A percentile compares a stretch with the other conserved stretches of the same genome.
phyloP scores from a whole-genome alignment of 441 rosid species.

The Daphne laureola region DNA sequence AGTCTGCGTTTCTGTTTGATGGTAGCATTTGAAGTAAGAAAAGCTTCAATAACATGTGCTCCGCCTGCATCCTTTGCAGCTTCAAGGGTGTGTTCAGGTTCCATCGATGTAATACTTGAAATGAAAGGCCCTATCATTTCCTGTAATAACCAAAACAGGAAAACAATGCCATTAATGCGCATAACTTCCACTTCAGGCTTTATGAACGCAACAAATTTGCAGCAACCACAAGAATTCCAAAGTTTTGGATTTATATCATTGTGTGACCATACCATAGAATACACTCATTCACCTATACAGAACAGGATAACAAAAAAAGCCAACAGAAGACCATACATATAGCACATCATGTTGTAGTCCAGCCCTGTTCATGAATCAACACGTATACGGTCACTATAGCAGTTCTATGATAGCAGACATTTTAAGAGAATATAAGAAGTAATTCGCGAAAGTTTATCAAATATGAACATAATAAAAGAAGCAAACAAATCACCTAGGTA shows the following conservation, averaged over 20 bases:
- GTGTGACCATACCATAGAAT: too few species aligned
- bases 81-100: slow-evolving; percentile 54
- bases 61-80: slow-evolving; percentile 73
- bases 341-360: too few species aligned
- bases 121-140: slow-evolving; percentile 63
- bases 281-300: too few species aligned
- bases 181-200: slow-evolving; percentile 2
- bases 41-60: slow-evolving; percentile 78
- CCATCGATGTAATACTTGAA: slow-evolving; percentile 63
- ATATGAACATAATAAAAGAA: too few species aligned
- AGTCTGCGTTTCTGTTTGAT: slow-evolving; percentile 66
- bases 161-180: slow-evolving; percentile 3
- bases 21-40: slow-evolving; percentile 65
- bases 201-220: neutral
- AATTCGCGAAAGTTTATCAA: too few species aligned
- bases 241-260: too few species aligned
- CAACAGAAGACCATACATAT: too few species aligned
- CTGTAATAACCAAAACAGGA: slow-evolving; percentile 31
- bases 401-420: too few species aligned
- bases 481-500: neutral
- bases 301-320: too few species aligned
- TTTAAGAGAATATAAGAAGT: too few species aligned
- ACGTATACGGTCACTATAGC: too few species aligned
- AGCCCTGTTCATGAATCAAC: too few species aligned
- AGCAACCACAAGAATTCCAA: neutral